Evolutionary conservation across 257 asterid genomes (phyloP).

Genomic region (Cruciata laevipes): DNA sequence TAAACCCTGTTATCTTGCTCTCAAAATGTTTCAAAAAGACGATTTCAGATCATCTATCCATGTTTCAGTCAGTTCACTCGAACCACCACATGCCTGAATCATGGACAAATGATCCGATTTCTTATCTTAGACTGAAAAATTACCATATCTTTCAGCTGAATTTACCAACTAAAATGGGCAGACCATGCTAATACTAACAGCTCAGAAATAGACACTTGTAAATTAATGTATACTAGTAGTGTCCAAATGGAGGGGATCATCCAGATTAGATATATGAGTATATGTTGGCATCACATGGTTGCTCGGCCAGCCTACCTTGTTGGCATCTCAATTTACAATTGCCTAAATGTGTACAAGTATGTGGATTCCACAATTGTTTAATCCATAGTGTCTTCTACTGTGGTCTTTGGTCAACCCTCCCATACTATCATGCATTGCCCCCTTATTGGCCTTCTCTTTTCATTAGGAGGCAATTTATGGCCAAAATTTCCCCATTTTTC

Average conservation of each 20-base stretch:
- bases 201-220: not conserved
- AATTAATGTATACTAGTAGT: not conserved
- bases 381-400: not conserved
- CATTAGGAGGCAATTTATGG: not conserved
- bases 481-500: too few relatives aligned
- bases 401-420: not conserved
- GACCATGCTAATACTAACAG: not conserved
- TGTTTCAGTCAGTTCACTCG: not conserved
- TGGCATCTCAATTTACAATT: not conserved
- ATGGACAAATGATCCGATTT: not conserved
- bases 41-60: too few relatives aligned
- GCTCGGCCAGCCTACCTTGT: not conserved
- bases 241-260: not conserved
- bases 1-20: too few relatives aligned
- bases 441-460: not conserved
- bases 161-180: not conserved
- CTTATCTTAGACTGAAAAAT: too few relatives aligned
- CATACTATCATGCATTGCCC: not conserved
- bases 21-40: too few relatives aligned
- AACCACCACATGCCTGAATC: not conserved
- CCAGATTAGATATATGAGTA: not conserved
- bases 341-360: not conserved
- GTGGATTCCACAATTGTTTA: not conserved
- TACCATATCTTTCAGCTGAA: not conserved
- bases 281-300: slow-evolving; percentile 3